phyloP scores from a whole-genome alignment of 2,329 filamentous ascomycete genomes.

The Colletotrichum noveboracense region DNA sequence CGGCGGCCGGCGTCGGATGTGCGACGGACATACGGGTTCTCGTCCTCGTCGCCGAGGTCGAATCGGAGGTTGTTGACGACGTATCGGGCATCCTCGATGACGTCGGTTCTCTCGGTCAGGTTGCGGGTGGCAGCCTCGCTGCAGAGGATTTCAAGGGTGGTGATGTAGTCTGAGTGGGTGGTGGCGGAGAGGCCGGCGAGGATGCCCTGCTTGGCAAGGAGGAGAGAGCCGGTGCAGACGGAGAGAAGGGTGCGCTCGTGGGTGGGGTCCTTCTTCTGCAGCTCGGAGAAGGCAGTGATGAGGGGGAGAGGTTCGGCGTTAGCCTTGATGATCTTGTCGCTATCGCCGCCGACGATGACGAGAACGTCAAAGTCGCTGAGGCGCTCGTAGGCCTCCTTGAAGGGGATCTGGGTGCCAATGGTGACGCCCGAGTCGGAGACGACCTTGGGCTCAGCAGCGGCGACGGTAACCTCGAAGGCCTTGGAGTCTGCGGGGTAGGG shows the following conservation, averaged over 20 bases:
- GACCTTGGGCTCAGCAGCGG: conserved; percentile 57
- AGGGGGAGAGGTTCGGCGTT: conserved; percentile 73
- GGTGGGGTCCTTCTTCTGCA: conserved; percentile 79
- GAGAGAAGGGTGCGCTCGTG: conserved; percentile 84
- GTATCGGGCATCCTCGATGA: conserved; percentile 81
- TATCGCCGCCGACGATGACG: conserved; percentile 76
- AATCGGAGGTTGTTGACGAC: conserved; percentile 93
- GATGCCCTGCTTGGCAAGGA: conserved; percentile 78
- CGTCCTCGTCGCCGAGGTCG: conserved; percentile 80
- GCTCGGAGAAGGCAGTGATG: conserved; percentile 77
- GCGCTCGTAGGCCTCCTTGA: conserved; percentile 74
- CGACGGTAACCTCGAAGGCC: conserved; percentile 65
- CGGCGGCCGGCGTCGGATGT: conserved; percentile 70
- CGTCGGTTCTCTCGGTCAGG: conserved; percentile 78
- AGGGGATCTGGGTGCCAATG: conserved; percentile 77
- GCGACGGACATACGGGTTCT: conserved; percentile 83
- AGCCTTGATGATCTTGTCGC: conserved; percentile 67
- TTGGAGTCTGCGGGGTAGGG: conserved; percentile 47
- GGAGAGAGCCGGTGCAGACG: conserved; percentile 79
- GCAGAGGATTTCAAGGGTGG: conserved; percentile 82
- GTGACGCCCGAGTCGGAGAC: conserved; percentile 68
- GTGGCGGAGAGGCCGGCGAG: conserved; percentile 81
- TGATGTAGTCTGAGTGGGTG: conserved; percentile 81
- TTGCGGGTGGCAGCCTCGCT: conserved; percentile 74
- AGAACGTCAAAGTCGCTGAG: conserved; percentile 81